Percentiles rank a stretch among this genome's conserved stretches.
phyloP scores from a whole-genome alignment of 805 yeast genomes.

The Priceomyces medius region DNA sequence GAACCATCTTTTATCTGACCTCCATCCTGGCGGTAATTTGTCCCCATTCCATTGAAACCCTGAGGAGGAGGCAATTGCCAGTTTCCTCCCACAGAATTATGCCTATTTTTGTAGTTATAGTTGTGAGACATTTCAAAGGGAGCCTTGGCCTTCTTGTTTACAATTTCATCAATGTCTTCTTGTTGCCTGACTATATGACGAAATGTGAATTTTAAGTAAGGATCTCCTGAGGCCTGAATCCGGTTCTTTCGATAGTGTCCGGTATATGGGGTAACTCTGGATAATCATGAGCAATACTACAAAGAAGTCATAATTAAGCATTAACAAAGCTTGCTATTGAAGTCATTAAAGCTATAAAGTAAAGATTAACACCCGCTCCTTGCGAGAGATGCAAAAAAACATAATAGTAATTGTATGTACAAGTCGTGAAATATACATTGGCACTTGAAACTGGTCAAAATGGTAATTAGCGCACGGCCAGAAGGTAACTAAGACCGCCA shows the following conservation, averaged over 20 bases:
- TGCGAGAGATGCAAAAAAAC: slow-evolving; percentile 2
- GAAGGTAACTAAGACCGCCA: no score
- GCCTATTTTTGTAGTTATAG: slow-evolving; percentile 30
- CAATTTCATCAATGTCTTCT: neutral
- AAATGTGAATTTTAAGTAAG: neutral
- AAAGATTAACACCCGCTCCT: slow-evolving; percentile 1
- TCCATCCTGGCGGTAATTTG: slow-evolving; percentile 3
- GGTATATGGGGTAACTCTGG: neutral
- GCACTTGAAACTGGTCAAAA: neutral
- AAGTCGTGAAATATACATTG: slow-evolving; percentile 5
- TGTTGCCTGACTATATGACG: neutral
- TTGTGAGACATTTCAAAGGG: slow-evolving; percentile 26
- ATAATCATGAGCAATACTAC: neutral
- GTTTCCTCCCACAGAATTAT: slow-evolving; percentile 39
- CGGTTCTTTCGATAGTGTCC: neutral
- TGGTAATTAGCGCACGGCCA: neutral
- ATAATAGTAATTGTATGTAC: slow-evolving; percentile 1
- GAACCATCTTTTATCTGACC: slow-evolving; percentile 7
- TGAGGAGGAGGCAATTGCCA: slow-evolving; percentile 36
- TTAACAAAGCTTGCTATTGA: slow-evolving; percentile 1
- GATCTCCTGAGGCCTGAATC: slow-evolving; percentile 1
- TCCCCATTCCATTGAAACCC: slow-evolving; percentile 13
- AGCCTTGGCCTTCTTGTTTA: neutral
- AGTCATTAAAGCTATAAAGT: neutral
- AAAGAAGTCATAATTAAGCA: neutral